Percentiles rank a stretch among this genome's conserved stretches.
Conservation (phyloP, 2,329 filamentous ascomycete species). For the Calonectria henricotiae region DNA sequence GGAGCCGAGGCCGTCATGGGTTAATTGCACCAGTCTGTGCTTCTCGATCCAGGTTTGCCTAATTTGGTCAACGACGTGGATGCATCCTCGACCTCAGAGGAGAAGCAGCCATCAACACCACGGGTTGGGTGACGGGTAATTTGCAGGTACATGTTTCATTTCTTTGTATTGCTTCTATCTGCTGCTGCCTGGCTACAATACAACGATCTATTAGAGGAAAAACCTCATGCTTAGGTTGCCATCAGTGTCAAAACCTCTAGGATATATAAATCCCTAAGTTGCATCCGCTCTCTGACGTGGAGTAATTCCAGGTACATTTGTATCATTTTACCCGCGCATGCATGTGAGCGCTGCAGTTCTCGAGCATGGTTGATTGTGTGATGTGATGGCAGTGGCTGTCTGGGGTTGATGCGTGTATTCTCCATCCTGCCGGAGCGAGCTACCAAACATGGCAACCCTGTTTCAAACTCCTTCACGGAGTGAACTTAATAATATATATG, state of each 20-base stretch:
- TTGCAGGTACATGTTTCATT: neutral
- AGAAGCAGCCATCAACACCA: neutral
- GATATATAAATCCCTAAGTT: too few relatives aligned
- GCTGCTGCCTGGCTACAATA: too few relatives aligned
- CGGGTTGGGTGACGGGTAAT: neutral
- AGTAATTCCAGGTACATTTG: neutral
- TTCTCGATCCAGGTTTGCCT: neutral
- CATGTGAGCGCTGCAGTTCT: neutral
- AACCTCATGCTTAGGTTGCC: too few relatives aligned
- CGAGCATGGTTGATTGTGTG: neutral
- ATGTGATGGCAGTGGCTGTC: neutral
- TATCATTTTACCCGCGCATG: constrained; percentile 2
- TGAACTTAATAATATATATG: neutral
- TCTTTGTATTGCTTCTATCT: too few relatives aligned
- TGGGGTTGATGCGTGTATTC: constrained; percentile 13
- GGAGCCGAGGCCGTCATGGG: constrained; percentile 14
- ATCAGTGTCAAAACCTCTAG: too few relatives aligned
- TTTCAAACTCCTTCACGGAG: neutral
- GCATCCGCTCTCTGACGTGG: too few relatives aligned
- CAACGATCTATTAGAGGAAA: too few relatives aligned
- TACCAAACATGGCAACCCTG: neutral
- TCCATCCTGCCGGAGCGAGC: neutral
- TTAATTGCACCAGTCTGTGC: constrained; percentile 32
- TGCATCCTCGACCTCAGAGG: neutral
- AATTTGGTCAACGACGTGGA: neutral